These are phyloP conservation scores for Claviceps sp. DNA, from an alignment of 2,329 filamentous ascomycete genomes.

Conservation along the genomic window DNA sequence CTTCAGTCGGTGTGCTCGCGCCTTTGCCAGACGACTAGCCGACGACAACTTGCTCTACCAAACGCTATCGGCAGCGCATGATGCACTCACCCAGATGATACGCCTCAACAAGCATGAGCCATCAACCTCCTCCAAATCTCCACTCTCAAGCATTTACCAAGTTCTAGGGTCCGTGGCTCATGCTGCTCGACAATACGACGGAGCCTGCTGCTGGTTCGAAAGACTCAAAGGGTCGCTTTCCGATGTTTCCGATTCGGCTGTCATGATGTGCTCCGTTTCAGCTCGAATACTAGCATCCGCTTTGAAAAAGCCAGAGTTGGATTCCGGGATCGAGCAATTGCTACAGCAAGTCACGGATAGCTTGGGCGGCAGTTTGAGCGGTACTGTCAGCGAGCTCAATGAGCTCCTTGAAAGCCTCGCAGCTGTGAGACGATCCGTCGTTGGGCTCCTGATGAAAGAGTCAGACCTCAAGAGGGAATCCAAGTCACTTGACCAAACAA, in stretches of 20 bases:
- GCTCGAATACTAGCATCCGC: constrained; percentile 42
- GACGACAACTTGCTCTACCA: constrained; percentile 24
- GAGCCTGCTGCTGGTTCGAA: constrained; percentile 42
- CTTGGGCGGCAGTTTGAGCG: constrained; percentile 45
- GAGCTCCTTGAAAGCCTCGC: constrained; percentile 46
- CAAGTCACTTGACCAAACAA: constrained; percentile 7
- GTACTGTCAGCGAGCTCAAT: constrained; percentile 45
- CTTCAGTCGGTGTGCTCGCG: constrained; percentile 46
- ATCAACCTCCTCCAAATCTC: constrained; percentile 25
- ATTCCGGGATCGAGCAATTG: constrained; percentile 26
- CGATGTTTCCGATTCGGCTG: constrained; percentile 29
- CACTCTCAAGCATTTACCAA: constrained; percentile 37
- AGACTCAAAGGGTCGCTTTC: constrained; percentile 28
- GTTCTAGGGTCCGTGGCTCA: constrained; percentile 36
- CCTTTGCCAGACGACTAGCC: constrained; percentile 43
- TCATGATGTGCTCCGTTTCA: constrained; percentile 36
- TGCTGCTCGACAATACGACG: constrained; percentile 29
- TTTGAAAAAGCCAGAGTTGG: constrained; percentile 29
- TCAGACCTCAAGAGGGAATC: constrained; percentile 10
- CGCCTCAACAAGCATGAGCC: constrained; percentile 20
- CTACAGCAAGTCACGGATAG: constrained; percentile 36
- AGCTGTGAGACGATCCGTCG: constrained; percentile 38
- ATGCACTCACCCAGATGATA: constrained; percentile 20
- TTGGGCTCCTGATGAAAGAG: constrained; percentile 29
- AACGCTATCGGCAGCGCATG: constrained; percentile 18